These are phyloP conservation scores for Kitagawia praeruptora DNA, from an alignment of 129 eudicot genomes.

Conservation along the genomic window DNA sequence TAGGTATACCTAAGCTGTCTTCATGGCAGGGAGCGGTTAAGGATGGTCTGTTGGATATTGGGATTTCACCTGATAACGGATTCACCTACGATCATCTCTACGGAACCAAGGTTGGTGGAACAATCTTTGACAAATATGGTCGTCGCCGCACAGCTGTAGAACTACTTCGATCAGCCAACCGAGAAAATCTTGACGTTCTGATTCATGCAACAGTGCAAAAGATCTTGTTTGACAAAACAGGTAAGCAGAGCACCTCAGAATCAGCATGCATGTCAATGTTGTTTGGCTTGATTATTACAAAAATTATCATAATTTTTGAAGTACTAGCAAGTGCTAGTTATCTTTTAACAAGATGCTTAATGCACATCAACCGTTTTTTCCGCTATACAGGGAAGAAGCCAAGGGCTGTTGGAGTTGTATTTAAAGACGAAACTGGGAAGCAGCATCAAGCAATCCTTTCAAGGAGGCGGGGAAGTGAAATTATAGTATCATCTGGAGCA, in stretches of 20 bases:
- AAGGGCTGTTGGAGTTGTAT: conserved; percentile 66
- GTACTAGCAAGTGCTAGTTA: background rate
- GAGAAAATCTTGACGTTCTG: conserved; percentile 47
- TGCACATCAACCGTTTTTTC: background rate
- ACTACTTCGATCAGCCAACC: conserved; percentile 58
- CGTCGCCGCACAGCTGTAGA: conserved; percentile 90
- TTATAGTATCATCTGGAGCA: conserved; percentile 71
- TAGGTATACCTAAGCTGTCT: conserved; percentile 47
- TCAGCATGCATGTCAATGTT: background rate
- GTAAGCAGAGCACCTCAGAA: conserved; percentile 23
- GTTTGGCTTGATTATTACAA: background rate
- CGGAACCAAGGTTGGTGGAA: conserved; percentile 93
- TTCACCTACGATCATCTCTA: conserved; percentile 84
- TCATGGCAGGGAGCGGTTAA: conserved; percentile 74
- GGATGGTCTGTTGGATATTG: conserved; percentile 66
- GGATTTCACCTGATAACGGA: conserved; percentile 78
- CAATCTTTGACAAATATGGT: conserved; percentile 69
- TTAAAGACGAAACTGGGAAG: conserved; percentile 69
- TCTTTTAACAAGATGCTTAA: background rate
- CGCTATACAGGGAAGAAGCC: conserved; percentile 49
- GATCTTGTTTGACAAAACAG: conserved; percentile 58
- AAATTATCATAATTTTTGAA: background rate
- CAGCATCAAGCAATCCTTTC: conserved; percentile 52
- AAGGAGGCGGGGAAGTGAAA: conserved; percentile 45
- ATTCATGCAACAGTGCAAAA: conserved; percentile 77